Evolutionary conservation across 257 asterid genomes (phyloP), one percentile per base, ranked within the genome.

Genomic region (Solanum bulbocastanum): DNA sequence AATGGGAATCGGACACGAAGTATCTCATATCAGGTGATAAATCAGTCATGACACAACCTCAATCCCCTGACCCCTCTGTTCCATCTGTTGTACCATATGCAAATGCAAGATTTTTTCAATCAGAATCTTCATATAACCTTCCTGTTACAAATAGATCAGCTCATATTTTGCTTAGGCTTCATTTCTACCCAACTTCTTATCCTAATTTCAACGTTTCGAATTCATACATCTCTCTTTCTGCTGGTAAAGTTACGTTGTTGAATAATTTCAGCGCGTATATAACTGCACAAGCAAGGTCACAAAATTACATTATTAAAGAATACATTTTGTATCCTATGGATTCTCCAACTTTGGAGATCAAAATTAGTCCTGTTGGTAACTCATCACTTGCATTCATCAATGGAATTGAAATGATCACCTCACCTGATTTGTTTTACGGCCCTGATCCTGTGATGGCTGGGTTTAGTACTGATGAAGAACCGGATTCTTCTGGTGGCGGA

Each of bases 161-260:
- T 0, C 93, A 96, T 1, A 91, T 93, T n/a, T 71, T 96, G 30
- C 90, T 97, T 8, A 94, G 98, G 83, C 93, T 96, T 83, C 93
- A 95, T 93, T 97, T 97, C 87, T 95, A 96, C 89, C 99, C 99
- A 0, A 91, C 96, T 1, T 84, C 98, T 10, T 97, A 95, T 88
- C 98, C 98, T 0, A 87, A 88, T 39, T 87, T 92, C 92, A 91
- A 96, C 87, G 89, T 97, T 52, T 91, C 96, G 8, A 89, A 87
- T 4, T 96, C 99, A 2, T 97, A 92, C 46, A 92, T 97, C 88
- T 73, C 95, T 0, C 96, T 93, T 6, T 73, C 74, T 0, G 96
- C 95, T 1, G 96, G 94, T 6, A 92, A 91, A 2, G 78, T 93
- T 42, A 91, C 96, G 2, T 86, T 97, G 39, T 36, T 97, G 87